These are phyloP conservation scores for Agroathelia rolfsii DNA, from an alignment of 1,284 basidiomycete genomes.

Conservation along the genomic window DNA sequence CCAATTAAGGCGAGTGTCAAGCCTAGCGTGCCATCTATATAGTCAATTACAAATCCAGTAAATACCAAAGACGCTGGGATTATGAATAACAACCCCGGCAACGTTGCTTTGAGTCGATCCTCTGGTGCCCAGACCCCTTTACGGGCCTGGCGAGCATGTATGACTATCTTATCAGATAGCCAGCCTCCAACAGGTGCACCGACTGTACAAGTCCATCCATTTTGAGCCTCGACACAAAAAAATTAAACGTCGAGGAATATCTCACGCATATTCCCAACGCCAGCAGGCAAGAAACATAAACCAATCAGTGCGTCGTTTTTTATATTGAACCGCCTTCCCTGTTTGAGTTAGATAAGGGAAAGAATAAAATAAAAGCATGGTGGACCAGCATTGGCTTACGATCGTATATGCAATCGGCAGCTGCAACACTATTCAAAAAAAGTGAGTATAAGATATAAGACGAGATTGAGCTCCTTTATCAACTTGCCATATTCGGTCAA, in stretches of 20 bases:
- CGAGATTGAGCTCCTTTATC: no score
- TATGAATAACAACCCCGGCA: constrained; percentile 23
- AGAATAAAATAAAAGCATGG: background rate
- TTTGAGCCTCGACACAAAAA: no score
- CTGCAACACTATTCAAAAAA: constrained; percentile 1
- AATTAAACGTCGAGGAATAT: constrained; percentile 4
- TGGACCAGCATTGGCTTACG: constrained; percentile 17
- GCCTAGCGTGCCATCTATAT: constrained; percentile 14
- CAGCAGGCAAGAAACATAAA: constrained; percentile 47
- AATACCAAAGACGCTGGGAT: constrained; percentile 23
- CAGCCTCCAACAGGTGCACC: constrained; percentile 30
- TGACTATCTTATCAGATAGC: constrained; percentile 28
- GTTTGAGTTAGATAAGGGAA: background rate
- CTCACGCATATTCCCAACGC: constrained; percentile 51
- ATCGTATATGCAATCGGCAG: constrained; percentile 7
- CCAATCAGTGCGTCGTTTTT: constrained; percentile 50
- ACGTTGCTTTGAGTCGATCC: constrained; percentile 29
- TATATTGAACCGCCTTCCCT: constrained; percentile 46
- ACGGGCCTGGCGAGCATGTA: constrained; percentile 25
- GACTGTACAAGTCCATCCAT: no score
- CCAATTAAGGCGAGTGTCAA: constrained; percentile 17
- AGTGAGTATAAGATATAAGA: no score
- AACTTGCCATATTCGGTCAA: constrained; percentile 28
- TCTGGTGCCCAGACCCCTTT: constrained; percentile 28
- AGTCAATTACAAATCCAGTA: constrained; percentile 15